A percentile compares a stretch with the other conserved stretches of the same genome.
Evolutionary conservation across 345 rosid species (phyloP).

Genomic region (Lumnitzera littorea): DNA sequence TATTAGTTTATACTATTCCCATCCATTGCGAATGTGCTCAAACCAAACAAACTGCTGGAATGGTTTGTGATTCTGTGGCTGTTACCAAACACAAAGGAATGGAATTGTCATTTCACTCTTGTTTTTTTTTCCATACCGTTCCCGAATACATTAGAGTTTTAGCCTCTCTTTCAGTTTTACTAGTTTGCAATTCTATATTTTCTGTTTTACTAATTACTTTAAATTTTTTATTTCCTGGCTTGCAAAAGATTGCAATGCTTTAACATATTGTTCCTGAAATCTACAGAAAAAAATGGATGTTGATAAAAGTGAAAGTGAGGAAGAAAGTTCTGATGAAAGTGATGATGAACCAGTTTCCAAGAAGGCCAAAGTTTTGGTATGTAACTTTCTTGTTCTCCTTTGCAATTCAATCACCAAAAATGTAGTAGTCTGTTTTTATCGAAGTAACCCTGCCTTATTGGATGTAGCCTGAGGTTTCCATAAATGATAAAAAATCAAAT

Average conservation of each 20-base stretch:
- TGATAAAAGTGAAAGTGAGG: conserved; percentile 35
- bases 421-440: neutral
- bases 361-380: conserved; percentile 25
- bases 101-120: no score
- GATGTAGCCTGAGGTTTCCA: conserved; percentile 18
- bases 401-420: neutral
- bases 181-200: no score
- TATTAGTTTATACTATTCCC: no score
- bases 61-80: no score
- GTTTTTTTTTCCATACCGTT: no score
- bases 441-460: neutral
- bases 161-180: no score
- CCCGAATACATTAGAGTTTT: neutral
- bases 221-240: neutral
- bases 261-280: neutral
- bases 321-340: conserved; percentile 31
- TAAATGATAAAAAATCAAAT: conserved; percentile 9
- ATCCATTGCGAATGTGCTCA: no score
- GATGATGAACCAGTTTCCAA: conserved; percentile 42
- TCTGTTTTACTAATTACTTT: no score
- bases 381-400: neutral
- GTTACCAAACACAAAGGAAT: no score
- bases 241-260: no score
- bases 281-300: conserved; percentile 19
- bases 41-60: no score